phyloP scores from a whole-genome alignment of 352 stramenopile genomes.

The Globisporangium spinosum region DNA sequence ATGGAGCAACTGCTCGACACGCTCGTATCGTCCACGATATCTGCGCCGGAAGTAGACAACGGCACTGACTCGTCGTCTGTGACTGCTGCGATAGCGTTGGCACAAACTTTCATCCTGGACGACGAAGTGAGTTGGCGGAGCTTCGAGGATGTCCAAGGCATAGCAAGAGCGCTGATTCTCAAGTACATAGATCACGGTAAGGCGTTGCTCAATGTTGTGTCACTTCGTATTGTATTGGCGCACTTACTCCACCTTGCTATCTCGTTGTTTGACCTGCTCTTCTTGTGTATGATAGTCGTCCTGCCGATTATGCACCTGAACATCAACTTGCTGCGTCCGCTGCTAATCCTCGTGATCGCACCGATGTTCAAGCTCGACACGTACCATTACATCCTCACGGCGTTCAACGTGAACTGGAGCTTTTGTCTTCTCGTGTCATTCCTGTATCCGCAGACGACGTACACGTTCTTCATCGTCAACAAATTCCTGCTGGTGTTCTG shows the following conservation, averaged over 20 bases:
- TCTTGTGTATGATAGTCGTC: conserved; percentile 27
- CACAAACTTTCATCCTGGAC: conserved; percentile 31
- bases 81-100: background rate
- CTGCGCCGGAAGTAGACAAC: background rate
- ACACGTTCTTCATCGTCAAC: conserved; percentile 58
- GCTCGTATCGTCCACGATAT: background rate
- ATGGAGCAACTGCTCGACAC: conserved; percentile 43
- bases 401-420: conserved; percentile 58
- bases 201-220: background rate
- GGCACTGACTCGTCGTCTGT: background rate
- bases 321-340: conserved; percentile 56
- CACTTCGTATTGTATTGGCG: background rate
- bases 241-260: background rate
- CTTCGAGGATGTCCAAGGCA: conserved; percentile 55
- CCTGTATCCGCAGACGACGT: conserved; percentile 56
- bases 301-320: conserved; percentile 69
- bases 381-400: conserved; percentile 64
- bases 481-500: conserved; percentile 73
- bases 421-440: conserved; percentile 63
- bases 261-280: background rate
- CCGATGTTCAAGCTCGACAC: conserved; percentile 75
- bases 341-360: conserved; percentile 56
- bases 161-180: conserved; percentile 35
- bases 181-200: conserved; percentile 51
- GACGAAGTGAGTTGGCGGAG: conserved; percentile 46